These are phyloP conservation scores for Eutypa lata DNA, from an alignment of 2,329 filamentous ascomycete genomes.

Conservation along the genomic window DNA sequence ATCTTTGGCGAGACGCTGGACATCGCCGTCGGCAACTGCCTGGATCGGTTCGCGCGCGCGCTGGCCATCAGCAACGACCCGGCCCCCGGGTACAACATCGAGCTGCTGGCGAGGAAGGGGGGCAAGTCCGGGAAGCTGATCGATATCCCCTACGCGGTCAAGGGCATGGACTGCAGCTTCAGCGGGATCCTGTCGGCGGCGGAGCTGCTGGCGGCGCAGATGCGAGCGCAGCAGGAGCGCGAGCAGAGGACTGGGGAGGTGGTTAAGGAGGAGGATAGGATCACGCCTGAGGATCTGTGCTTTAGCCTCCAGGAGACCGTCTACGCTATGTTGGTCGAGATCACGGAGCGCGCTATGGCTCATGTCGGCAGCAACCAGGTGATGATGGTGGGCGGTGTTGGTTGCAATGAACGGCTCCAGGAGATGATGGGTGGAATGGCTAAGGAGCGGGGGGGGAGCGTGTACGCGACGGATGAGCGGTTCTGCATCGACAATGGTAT, in stretches of 20 bases:
- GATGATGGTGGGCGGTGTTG: conserved; percentile 91
- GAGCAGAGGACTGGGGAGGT: conserved; percentile 18
- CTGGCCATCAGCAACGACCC: conserved; percentile 92
- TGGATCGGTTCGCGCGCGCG: conserved; percentile 92
- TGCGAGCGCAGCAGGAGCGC: conserved; percentile 40
- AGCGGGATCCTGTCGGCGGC: conserved; percentile 84
- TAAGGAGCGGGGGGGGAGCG: conserved; percentile 77
- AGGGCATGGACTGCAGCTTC: conserved; percentile 98
- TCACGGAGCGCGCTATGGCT: conserved; percentile 97
- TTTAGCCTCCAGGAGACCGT: conserved; percentile 95
- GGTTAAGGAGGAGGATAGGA: conserved; percentile 39
- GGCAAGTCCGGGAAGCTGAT: conserved; percentile 59
- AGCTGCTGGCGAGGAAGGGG: conserved; percentile 79
- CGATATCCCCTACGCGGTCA: conserved; percentile 92
- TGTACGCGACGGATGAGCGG: conserved; percentile 92
- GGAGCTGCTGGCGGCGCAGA: conserved; percentile 73
- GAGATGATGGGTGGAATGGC: conserved; percentile 99
- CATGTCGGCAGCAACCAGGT: conserved; percentile 91
- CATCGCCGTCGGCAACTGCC: conserved; percentile 95
- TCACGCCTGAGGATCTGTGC: conserved; percentile 83
- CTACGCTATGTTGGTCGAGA: conserved; percentile 96
- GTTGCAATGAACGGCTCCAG: conserved; percentile 90
- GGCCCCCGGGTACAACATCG: conserved; percentile 96
- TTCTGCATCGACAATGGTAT: conserved; percentile 99
- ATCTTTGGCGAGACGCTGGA: conserved; percentile 98